Conservation (phyloP, 345 rosid genomes). For the Lagerstroemia speciosa region DNA sequence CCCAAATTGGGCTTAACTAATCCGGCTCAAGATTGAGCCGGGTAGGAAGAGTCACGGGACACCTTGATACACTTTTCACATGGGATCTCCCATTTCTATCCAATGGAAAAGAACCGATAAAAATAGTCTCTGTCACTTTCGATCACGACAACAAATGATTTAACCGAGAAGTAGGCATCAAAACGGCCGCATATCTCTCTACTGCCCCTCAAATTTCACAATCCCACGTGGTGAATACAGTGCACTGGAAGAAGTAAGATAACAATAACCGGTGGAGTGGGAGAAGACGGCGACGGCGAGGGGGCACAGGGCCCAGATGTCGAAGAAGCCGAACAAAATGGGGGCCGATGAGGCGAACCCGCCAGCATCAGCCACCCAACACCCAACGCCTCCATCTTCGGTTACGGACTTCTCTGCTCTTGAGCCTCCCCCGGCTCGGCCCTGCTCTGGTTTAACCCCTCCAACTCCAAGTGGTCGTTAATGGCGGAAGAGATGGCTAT, state of each 20-base stretch:
- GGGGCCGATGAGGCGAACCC: constrained; percentile 73
- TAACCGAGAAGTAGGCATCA: background rate
- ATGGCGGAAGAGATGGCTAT: too few relatives aligned
- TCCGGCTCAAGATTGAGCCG: too few relatives aligned
- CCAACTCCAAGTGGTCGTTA: too few relatives aligned
- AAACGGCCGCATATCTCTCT: background rate
- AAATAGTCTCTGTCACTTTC: background rate
- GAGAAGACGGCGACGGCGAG: constrained; percentile 93
- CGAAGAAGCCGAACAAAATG: constrained; percentile 92
- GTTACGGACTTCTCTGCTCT: too few relatives aligned
- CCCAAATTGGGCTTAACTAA: too few relatives aligned
- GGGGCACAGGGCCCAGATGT: constrained; percentile 86
- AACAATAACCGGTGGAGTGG: constrained; percentile 53
- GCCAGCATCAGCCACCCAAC: constrained; percentile 91
- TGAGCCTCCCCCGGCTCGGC: background rate
- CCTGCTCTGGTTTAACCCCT: too few relatives aligned
- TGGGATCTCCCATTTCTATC: too few relatives aligned
- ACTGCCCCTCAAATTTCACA: background rate
- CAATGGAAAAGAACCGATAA: too few relatives aligned
- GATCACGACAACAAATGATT: background rate
- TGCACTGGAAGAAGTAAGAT: background rate
- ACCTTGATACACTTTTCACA: too few relatives aligned
- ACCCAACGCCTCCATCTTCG: constrained; percentile 71
- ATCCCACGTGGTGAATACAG: background rate
- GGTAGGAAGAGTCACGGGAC: too few relatives aligned